These are phyloP conservation scores for Eimeria maxima DNA, from an alignment of 169 alveolate genomes.

Conservation along the genomic window DNA sequence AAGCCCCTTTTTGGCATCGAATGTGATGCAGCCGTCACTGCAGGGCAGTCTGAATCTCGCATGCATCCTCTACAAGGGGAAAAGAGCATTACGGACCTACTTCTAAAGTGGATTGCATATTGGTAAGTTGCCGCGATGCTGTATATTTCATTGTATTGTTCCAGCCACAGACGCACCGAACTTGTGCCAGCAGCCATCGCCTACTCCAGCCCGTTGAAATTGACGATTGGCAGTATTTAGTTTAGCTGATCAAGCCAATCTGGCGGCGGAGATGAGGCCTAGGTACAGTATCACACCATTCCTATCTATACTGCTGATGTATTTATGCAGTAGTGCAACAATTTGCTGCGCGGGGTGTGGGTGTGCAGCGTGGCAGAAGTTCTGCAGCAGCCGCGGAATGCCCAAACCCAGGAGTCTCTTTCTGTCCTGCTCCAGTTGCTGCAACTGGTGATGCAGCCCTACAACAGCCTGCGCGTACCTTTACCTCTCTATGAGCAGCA, in stretches of 20 bases:
- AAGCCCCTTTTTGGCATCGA: conserved; percentile 43
- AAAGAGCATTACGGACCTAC: conserved; percentile 61
- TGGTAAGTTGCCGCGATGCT: conserved; percentile 37
- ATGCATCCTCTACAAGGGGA: conserved; percentile 37
- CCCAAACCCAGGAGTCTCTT: conserved; percentile 38
- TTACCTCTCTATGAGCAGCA: conserved; percentile 76
- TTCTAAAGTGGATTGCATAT: conserved; percentile 58
- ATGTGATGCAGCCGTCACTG: neutral
- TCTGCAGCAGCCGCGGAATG: conserved; percentile 65
- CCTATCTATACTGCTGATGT: neutral
- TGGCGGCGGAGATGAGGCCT: neutral
- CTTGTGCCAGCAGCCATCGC: neutral
- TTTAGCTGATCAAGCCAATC: neutral
- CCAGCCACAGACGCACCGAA: neutral
- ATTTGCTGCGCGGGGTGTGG: neutral
- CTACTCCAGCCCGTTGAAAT: neutral
- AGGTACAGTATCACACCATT: neutral
- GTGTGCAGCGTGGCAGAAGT: conserved; percentile 69
- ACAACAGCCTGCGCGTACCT: conserved; percentile 42
- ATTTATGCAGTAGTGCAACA: neutral
- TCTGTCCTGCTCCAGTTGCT: conserved; percentile 70
- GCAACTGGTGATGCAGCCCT: conserved; percentile 76
- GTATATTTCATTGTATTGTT: neutral
- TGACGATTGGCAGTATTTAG: neutral
- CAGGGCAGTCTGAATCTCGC: neutral